Evolutionary conservation across 2,329 filamentous ascomycete species (phyloP), one percentile per base, ranked within the genome.

Genomic region (Cordyceps tenuipes): DNA sequence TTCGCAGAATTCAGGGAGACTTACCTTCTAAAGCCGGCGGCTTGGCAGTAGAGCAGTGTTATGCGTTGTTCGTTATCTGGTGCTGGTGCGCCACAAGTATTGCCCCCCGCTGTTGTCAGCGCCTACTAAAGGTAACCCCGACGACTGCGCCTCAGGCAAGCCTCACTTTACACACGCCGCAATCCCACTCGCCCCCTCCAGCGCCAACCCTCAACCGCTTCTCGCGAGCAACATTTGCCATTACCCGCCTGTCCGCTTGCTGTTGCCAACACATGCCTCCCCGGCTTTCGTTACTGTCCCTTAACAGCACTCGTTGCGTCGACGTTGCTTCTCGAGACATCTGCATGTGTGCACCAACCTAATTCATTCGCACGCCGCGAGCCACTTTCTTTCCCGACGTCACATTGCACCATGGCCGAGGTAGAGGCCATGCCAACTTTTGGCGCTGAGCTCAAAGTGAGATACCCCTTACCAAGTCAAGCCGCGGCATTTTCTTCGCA

Each of bases 381-480:
- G 46, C 56, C 23, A 39, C 46, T 13, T n/a, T 21, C 46, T 13
- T n/a, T 21, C 17, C 56, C 56, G 43, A 44, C 56, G 46, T 51
- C 56, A 43, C 46, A 26, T 23, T 21, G 15, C 47, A 50, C 26
- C 34, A 96, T 95, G 90, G 86, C 88, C 71, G 89, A 92, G 75
- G 83, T 90, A 75, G 91, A 95, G 68, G 84, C 83, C 71, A 82
- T 86, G 77, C 90, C 90, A 71, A 89, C 90, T 68, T 96, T 99
- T 76, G 94, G 94, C 76, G 85, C 88, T 62, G 92, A 97, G 79
- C 82, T 97, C 73, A 97, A 96, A 88, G 91, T 92, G 77, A 63
- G 52, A 49, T 21, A 50, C 9, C 34, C 29, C 21, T 29, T 9
- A 6, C 7, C 9, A 15, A 36, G 13, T 39, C 9, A 5, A 21